Evolutionary conservation across 805 yeast species (phyloP).

Genomic region (Brettanomyces bruxellensis): DNA sequence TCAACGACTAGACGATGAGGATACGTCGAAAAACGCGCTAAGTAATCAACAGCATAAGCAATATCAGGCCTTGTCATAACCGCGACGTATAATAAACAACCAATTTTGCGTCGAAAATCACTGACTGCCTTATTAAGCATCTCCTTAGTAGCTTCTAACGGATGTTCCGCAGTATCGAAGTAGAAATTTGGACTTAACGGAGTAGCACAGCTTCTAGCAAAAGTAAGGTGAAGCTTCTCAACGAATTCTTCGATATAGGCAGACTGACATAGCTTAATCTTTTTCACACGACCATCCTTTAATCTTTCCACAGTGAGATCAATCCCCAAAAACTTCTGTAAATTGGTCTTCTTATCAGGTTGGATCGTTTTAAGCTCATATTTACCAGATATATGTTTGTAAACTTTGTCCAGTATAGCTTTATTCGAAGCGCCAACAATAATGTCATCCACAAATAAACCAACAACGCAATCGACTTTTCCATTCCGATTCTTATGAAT

Average conservation of each 20-base stretch:
- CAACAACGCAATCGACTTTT: not conserved
- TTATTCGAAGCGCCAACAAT: not conserved
- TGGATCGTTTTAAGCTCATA: not conserved
- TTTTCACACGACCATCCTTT: not conserved
- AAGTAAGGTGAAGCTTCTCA: too few relatives aligned
- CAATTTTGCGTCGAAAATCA: too few relatives aligned
- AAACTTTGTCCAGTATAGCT: not conserved
- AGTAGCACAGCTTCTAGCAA: too few relatives aligned
- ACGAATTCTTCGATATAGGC: not conserved
- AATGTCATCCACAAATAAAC: too few relatives aligned
- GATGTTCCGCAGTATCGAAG: too few relatives aligned
- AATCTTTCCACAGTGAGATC: not conserved
- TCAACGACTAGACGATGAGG: not conserved
- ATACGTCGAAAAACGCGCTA: not conserved
- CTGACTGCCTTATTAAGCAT: too few relatives aligned
- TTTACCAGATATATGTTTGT: too few relatives aligned
- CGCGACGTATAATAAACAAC: too few relatives aligned
- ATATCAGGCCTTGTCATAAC: too few relatives aligned
- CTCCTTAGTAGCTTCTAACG: too few relatives aligned
- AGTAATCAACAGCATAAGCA: too few relatives aligned
- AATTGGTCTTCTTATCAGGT: not conserved
- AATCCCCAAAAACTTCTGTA: not conserved
- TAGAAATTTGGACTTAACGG: too few relatives aligned
- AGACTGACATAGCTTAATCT: not conserved
- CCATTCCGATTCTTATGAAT: not conserved